Evolutionary conservation across 1,139 yeast species (phyloP).

Genomic region (Magnusiomyces starmeri): DNA sequence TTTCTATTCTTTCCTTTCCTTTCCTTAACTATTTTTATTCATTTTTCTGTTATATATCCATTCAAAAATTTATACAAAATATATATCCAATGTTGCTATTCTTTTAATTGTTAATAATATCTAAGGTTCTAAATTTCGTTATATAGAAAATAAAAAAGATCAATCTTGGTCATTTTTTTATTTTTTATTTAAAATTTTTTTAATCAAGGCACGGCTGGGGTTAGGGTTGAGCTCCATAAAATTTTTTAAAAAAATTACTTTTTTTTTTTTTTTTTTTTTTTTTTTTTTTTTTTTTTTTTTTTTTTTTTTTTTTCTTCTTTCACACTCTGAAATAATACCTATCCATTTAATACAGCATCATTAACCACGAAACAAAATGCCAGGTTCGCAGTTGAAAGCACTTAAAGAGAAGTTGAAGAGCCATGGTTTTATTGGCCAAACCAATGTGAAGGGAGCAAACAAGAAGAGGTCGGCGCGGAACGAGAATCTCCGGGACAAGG

Average conservation of each 20-base stretch:
- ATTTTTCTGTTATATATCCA: too few relatives aligned
- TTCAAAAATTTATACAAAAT: too few relatives aligned
- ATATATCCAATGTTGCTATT: too few relatives aligned
- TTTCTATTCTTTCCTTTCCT: too few relatives aligned
- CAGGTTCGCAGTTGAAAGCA: constrained; percentile 82
- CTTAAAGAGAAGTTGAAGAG: constrained; percentile 69
- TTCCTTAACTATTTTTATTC: too few relatives aligned
- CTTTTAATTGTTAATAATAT: too few relatives aligned
- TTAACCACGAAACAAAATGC: constrained; percentile 45
- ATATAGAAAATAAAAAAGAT: too few relatives aligned
- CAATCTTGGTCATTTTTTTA: too few relatives aligned
- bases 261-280: too few relatives aligned
- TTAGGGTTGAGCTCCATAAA: background rate
- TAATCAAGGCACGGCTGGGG: background rate
- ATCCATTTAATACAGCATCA: constrained; percentile 4
- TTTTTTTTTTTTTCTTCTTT: background rate
- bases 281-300: background rate
- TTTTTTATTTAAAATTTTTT: too few relatives aligned
- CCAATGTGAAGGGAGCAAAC: constrained; percentile 51
- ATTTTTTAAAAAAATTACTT: background rate
- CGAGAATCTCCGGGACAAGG: constrained; percentile 56
- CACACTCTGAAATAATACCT: background rate
- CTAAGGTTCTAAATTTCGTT: too few relatives aligned
- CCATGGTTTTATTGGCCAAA: constrained; percentile 77
- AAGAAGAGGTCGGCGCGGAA: constrained; percentile 41